Evolutionary conservation across 352 stramenopile species (phyloP).

Genomic region (Globisporangium cylindrosporum): DNA sequence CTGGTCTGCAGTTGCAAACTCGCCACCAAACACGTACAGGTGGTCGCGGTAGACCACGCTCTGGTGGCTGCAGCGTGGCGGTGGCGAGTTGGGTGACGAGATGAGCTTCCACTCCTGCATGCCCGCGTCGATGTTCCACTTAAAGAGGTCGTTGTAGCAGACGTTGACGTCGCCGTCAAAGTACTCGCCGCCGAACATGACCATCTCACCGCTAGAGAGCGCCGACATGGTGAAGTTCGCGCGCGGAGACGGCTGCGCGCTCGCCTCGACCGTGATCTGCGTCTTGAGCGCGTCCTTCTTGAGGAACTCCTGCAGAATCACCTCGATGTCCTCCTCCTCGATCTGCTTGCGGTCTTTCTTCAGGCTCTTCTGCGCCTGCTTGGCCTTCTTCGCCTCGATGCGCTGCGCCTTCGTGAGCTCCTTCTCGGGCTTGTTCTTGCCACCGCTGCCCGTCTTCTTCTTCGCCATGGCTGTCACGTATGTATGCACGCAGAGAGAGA

Average conservation of each 20-base stretch:
- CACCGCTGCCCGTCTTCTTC: conserved; percentile 44
- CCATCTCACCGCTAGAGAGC: conserved; percentile 72
- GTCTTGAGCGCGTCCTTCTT: conserved; percentile 73
- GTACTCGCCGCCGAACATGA: conserved; percentile 97
- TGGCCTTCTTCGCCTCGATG: conserved; percentile 81
- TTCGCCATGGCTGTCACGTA: conserved; percentile 46
- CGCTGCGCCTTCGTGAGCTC: conserved; percentile 68
- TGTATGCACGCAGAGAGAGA: background rate
- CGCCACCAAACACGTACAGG: conserved; percentile 97
- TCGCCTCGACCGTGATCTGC: conserved; percentile 52
- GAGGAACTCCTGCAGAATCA: conserved; percentile 77
- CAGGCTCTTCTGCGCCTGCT: conserved; percentile 65
- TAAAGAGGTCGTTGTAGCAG: conserved; percentile 96
- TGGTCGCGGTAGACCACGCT: conserved; percentile 92
- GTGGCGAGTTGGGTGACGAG: conserved; percentile 83
- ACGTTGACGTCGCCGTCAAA: conserved; percentile 96
- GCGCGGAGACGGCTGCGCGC: conserved; percentile 56
- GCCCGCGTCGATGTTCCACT: conserved; percentile 88
- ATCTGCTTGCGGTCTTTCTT: conserved; percentile 81
- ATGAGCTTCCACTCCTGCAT: conserved; percentile 81
- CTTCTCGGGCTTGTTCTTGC: conserved; percentile 60
- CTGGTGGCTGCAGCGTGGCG: conserved; percentile 95
- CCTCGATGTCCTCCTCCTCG: conserved; percentile 80
- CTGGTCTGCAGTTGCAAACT: conserved; percentile 95
- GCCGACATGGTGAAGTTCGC: conserved; percentile 81